Evolutionary conservation across 2,329 filamentous ascomycete species (phyloP).

Genomic region (Penicillium carneum): DNA sequence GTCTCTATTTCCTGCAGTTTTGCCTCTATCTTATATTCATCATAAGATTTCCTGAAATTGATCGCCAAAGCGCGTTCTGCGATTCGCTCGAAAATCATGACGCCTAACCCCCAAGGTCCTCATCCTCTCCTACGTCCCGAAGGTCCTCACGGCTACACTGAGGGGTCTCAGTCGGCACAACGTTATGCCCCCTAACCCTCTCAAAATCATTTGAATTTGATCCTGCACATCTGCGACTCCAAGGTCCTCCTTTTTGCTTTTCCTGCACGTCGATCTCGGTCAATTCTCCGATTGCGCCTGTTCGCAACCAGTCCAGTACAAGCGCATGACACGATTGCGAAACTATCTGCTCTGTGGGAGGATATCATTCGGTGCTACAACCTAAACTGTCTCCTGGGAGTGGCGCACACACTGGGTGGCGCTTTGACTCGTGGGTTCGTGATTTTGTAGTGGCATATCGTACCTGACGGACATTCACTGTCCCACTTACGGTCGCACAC

Average conservation of each 20-base stretch:
- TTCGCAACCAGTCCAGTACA: constrained; percentile 13
- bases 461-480: constrained; percentile 18
- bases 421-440: constrained; percentile 16
- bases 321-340: constrained; percentile 28
- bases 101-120: constrained; percentile 47
- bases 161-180: constrained; percentile 12
- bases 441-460: constrained; percentile 10
- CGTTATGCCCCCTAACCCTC: constrained; percentile 16
- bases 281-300: constrained; percentile 33
- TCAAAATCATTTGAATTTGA: constrained; percentile 10
- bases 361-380: constrained; percentile 5
- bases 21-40: background rate
- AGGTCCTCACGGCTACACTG: constrained; percentile 26
- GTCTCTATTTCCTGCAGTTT: background rate
- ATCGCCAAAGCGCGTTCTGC: constrained; percentile 22
- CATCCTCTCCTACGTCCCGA: constrained; percentile 26
- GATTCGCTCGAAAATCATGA: constrained; percentile 32
- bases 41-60: background rate
- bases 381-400: background rate
- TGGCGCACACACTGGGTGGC: constrained; percentile 3
- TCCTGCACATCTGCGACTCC: constrained; percentile 9
- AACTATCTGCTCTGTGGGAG: constrained; percentile 17
- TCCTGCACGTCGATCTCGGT: constrained; percentile 30
- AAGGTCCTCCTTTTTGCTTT: constrained; percentile 30
- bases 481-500: constrained; percentile 19